Conservation (phyloP, 306 rosid genomes). For the Inga oerstediana region DNA sequence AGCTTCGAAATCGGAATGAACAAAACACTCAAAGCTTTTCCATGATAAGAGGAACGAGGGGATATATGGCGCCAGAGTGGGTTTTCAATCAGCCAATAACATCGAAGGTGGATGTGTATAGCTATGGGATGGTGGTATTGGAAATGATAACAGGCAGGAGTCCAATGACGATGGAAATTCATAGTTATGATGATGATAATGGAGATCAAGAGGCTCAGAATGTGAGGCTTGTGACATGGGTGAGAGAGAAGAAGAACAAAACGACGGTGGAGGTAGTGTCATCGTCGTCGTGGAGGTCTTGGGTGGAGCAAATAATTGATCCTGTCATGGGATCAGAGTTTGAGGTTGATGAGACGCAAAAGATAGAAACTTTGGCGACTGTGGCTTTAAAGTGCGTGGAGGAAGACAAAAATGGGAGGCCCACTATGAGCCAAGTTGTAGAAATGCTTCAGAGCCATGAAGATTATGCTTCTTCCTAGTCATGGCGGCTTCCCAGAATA, state of each 20-base stretch:
- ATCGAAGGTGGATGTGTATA: conserved; percentile 57
- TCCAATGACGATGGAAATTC: conserved; percentile 7
- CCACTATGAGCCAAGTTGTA: conserved; percentile 42
- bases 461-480: neutral
- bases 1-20: conserved; percentile 29
- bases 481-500: neutral
- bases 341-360: neutral
- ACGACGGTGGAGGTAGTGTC: neutral
- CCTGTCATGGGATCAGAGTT: neutral
- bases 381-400: conserved; percentile 52
- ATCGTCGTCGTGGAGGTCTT: neutral
- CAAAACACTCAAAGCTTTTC: conserved; percentile 32
- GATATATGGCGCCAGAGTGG: conserved; percentile 44
- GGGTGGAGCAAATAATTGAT: neutral
- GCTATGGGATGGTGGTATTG: conserved; percentile 49
- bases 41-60: conserved; percentile 58
- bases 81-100: conserved; percentile 45
- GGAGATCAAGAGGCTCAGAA: conserved; percentile 6
- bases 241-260: conserved; percentile 36
- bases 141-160: conserved; percentile 41
- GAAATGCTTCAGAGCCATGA: conserved; percentile 31
- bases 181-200: neutral
- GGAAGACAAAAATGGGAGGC: conserved; percentile 50
- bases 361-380: conserved; percentile 37
- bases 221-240: conserved; percentile 44